Conservation (phyloP, 2,329 filamentous ascomycete genomes). For the Fusarium hostae region DNA sequence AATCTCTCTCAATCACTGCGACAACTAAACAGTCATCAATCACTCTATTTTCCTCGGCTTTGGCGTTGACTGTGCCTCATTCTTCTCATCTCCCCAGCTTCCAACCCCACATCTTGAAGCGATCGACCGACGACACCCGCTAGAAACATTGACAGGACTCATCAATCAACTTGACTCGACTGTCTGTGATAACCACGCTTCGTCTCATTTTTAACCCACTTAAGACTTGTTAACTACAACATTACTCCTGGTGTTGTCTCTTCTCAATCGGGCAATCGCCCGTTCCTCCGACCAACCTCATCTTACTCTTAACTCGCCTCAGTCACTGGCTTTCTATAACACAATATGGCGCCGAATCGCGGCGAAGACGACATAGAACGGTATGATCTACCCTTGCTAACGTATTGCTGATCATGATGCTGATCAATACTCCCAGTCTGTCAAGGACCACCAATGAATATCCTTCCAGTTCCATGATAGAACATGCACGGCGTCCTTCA, state of each 20-base stretch:
- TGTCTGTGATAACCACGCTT: slow-evolving; percentile 3
- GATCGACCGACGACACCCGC: slow-evolving; percentile 32
- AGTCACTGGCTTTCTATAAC: slow-evolving; percentile 14
- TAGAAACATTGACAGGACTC: slow-evolving; percentile 14
- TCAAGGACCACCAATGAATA: slow-evolving; percentile 44
- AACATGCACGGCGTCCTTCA: slow-evolving; percentile 50
- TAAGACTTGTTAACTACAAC: too few relatives aligned
- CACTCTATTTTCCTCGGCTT: slow-evolving; percentile 9
- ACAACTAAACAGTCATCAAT: neutral
- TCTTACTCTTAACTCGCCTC: neutral
- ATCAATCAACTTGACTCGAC: slow-evolving; percentile 6
- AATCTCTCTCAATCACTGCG: neutral
- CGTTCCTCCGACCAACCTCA: neutral
- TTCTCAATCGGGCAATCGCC: slow-evolving; percentile 8
- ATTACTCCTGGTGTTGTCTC: neutral
- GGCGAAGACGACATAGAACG: slow-evolving; percentile 44
- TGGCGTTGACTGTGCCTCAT: slow-evolving; percentile 22
- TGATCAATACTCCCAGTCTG: slow-evolving; percentile 30
- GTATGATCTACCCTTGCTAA: slow-evolving; percentile 28
- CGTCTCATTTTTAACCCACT: neutral
- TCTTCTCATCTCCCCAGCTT: slow-evolving; percentile 23
- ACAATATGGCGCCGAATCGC: slow-evolving; percentile 39
- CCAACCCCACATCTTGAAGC: slow-evolving; percentile 29
- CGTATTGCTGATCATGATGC: slow-evolving; percentile 9
- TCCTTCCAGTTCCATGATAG: slow-evolving; percentile 47